Evolutionary conservation across 257 asterid genomes (phyloP), one percentile per base, ranked within the genome.

Genomic region (Coffea eugenioides): DNA sequence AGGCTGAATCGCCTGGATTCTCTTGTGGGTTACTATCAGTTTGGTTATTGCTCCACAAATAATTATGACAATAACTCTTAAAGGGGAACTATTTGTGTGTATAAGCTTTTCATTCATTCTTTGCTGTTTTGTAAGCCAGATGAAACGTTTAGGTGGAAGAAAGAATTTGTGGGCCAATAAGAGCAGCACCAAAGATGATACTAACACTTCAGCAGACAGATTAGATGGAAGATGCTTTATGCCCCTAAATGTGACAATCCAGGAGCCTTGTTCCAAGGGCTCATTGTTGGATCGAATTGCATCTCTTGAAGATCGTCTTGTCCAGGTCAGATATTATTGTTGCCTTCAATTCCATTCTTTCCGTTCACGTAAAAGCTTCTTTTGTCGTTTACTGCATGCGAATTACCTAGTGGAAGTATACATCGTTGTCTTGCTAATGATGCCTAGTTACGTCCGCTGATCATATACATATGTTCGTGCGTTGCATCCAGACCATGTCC

Each of bases 241-340:
- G 39, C 71, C 81, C 2, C 41, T 82, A 18, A 51, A 73, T 18
- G 25, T 56, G 49, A 43, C 81, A 9, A 45, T 18, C 6, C 25
- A 71, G 73, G 57, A 77, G 74, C 18, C 36, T 62, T 61, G 51
- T 46, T 65, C 81, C 81, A 65, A 71, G 52, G 82, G 71, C 74
- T 77, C 79, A 11, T 54, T 82, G 66, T 10, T 77, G 71, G 85
- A 82, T 51, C 82, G 85, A 6, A 77, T 82, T 77, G 75, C 82
- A 13, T 77, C 74, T 31, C 82, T 82, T 21, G 82, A 82, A 77
- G 71, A 77, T 5, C 79, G 81, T 4, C 70, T 82, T 14, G n/a
- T 62, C 34, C 82, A 82, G 81, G 81, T 82, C 16, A 36, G 61
- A 45, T 1, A 31, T 31, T 74, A 2, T 23, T 21, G n/a, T 23